Conservation (phyloP, 169 alveolate species). For the Toxoplasma gondii region DNA sequence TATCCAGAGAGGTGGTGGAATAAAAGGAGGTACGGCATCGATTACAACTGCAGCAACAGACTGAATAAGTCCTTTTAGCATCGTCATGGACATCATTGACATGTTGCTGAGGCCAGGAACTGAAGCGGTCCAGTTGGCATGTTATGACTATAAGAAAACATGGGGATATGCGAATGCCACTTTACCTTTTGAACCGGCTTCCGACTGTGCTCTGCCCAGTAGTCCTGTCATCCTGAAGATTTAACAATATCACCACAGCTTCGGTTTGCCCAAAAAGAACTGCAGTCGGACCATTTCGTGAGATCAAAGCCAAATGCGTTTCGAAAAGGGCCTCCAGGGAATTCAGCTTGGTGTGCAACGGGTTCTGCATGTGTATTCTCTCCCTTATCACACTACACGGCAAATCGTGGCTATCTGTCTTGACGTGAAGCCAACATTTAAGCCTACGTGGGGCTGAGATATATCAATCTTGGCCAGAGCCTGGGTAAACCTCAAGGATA, state of each 20-base stretch:
- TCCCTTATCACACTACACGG: conserved; percentile 46
- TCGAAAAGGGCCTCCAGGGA: conserved; percentile 78
- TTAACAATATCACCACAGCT: not conserved
- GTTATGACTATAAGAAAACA: not conserved
- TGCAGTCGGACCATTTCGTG: conserved; percentile 66
- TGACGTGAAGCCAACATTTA: not conserved
- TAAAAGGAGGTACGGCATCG: conserved; percentile 85
- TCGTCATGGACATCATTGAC: conserved; percentile 78
- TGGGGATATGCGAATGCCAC: too few species aligned
- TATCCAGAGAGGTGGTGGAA: conserved; percentile 78
- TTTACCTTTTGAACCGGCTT: conserved; percentile 75
- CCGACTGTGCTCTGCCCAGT: conserved; percentile 70
- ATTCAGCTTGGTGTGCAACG: conserved; percentile 40
- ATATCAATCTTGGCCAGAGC: conserved; percentile 49
- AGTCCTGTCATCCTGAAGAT: conserved; percentile 73
- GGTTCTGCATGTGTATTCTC: not conserved
- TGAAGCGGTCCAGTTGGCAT: conserved; percentile 20
- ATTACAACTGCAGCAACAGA: conserved; percentile 79
- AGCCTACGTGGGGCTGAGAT: conserved; percentile 71
- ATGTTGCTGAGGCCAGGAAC: conserved; percentile 81
- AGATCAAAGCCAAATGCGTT: conserved; percentile 73
- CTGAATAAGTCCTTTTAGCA: conserved; percentile 82
- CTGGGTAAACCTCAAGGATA: conserved; percentile 63
- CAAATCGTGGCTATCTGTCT: not conserved
- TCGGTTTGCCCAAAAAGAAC: not conserved